Base-by-base conservation (phyloP, 345 rosid genomes). In the Erysimum cheiranthoides region DNA sequence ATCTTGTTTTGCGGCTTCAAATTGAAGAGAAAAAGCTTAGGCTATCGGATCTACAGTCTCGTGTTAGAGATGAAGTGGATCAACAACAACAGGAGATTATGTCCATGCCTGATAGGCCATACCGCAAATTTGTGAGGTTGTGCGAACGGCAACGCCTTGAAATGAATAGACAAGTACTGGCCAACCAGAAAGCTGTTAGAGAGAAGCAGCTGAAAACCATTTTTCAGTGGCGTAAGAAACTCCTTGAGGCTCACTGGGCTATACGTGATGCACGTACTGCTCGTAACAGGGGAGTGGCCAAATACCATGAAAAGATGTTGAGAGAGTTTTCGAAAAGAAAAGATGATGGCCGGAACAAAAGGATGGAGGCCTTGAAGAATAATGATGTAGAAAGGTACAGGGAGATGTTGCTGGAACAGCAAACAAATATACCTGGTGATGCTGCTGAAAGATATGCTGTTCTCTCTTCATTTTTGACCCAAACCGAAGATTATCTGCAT, bases 291-390 rank as follows among this genome's bases (percentile, higher is more conserved):
- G 99, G 99, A 71, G 98, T 96, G 75, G 99, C 98, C 53, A 96
- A 96, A 78, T 96, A 96, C 84, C 99, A 96, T 76, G 99, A 96
- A 80, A 91, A 87, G 75, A 96, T 91, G 89, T 71, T 91, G 85
- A 85, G 98, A 80, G 99, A 96, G 74, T 96, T 88, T 74, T 96
- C 98, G 1, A 96, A 96, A 85, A 91, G 89, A 77, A 91, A 87
- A 80, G 98, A 93, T 84, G 99, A 96, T 78, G 97, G 87, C 71
- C 85, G 98, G 66, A 93, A 88, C 79, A 96, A 82, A 86, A 87
- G 99, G 79, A 96, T 96, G 99, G 99, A 96, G 75, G 99, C 99
- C 61, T 82, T 96, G 85, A 93, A 96, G 86, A 96, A 96, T 81
- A 96, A 96, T 84, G 99, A 96, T 71, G 99, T 93, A 38, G 99